phyloP scores from a whole-genome alignment of 2,329 filamentous ascomycete genomes.

The Mycogone perniciosa region DNA sequence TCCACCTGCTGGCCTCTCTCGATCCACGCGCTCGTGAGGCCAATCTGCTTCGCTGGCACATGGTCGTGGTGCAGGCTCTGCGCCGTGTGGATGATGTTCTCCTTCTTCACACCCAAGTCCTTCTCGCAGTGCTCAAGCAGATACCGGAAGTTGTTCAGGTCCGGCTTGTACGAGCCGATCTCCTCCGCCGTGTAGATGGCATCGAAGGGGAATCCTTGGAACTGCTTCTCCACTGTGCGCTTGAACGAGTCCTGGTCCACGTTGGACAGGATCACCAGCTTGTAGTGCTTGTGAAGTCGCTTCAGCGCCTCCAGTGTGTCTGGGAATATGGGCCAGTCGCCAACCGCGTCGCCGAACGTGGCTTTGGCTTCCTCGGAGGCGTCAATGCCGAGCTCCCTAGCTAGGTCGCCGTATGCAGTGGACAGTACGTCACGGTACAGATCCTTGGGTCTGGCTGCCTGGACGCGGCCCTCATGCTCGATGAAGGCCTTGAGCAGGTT shows the following conservation, averaged over 20 bases:
- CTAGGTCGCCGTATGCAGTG: slow-evolving; percentile 33
- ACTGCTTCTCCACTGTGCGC: slow-evolving; percentile 23
- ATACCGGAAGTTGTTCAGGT: slow-evolving; percentile 57
- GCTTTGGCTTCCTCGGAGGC: slow-evolving; percentile 23
- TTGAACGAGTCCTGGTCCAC: slow-evolving; percentile 39
- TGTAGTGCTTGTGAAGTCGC: slow-evolving; percentile 44
- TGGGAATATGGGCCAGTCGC: slow-evolving; percentile 49
- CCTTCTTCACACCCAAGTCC: slow-evolving; percentile 46
- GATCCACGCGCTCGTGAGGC: slow-evolving; percentile 60
- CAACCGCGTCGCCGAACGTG: slow-evolving; percentile 38
- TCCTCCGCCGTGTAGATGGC: slow-evolving; percentile 63
- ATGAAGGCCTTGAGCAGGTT: slow-evolving; percentile 40
- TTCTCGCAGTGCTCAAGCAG: slow-evolving; percentile 47
- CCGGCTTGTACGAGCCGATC: slow-evolving; percentile 67
- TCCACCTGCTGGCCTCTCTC: slow-evolving; percentile 40
- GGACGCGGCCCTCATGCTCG: slow-evolving; percentile 46
- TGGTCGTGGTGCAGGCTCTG: slow-evolving; percentile 63
- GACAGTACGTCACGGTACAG: slow-evolving; percentile 33
- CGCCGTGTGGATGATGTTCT: slow-evolving; percentile 60
- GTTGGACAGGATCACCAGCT: slow-evolving; percentile 56
- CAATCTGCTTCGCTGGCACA: slow-evolving; percentile 54
- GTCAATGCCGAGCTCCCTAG: slow-evolving; percentile 23
- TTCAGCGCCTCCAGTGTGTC: slow-evolving; percentile 51
- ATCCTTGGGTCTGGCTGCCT: slow-evolving; percentile 49
- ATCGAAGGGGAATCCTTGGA: slow-evolving; percentile 51